Conservation (phyloP, 495 filamentous ascomycete genomes). For the Penicillium taxi region DNA sequence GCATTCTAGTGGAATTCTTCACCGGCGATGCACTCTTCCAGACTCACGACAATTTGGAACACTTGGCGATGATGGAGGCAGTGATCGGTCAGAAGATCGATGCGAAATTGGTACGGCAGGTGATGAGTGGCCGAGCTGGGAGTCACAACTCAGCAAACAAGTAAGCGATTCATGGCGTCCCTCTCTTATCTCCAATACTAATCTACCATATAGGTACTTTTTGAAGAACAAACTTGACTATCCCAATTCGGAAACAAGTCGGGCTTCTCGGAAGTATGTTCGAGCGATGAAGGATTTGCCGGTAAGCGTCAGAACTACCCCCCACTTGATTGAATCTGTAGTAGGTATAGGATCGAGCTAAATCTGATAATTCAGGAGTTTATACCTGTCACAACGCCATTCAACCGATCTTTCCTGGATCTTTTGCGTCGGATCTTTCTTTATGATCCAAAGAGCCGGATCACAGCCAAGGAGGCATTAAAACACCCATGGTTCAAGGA, state of each 20-base stretch:
- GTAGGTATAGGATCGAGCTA: no score
- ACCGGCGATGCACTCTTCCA: slow-evolving; percentile 97
- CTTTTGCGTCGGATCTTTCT: slow-evolving; percentile 86
- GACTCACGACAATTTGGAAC: slow-evolving; percentile 95
- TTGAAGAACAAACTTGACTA: slow-evolving; percentile 78
- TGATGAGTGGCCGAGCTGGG: slow-evolving; percentile 56
- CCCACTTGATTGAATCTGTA: no score
- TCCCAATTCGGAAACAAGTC: slow-evolving; percentile 76
- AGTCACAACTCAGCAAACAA: slow-evolving; percentile 70
- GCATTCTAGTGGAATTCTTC: slow-evolving; percentile 97
- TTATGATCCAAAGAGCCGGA: slow-evolving; percentile 83
- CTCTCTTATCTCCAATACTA: not conserved
- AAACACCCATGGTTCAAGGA: slow-evolving; percentile 95
- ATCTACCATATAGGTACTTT: slow-evolving; percentile 60
- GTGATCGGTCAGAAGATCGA: slow-evolving; percentile 74
- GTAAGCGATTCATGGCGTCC: slow-evolving; percentile 44
- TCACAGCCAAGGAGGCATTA: slow-evolving; percentile 85
- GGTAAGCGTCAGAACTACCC: no score
- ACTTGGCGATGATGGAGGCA: slow-evolving; percentile 98
- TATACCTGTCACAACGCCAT: slow-evolving; percentile 68
- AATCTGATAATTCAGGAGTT: slow-evolving; percentile 76
- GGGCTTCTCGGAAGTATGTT: slow-evolving; percentile 85
- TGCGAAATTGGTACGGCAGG: slow-evolving; percentile 62
- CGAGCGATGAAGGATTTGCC: slow-evolving; percentile 85
- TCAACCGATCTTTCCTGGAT: slow-evolving; percentile 81